Base-by-base conservation (phyloP, 768 basidiomycete genomes). In the Suillus americanus region DNA sequence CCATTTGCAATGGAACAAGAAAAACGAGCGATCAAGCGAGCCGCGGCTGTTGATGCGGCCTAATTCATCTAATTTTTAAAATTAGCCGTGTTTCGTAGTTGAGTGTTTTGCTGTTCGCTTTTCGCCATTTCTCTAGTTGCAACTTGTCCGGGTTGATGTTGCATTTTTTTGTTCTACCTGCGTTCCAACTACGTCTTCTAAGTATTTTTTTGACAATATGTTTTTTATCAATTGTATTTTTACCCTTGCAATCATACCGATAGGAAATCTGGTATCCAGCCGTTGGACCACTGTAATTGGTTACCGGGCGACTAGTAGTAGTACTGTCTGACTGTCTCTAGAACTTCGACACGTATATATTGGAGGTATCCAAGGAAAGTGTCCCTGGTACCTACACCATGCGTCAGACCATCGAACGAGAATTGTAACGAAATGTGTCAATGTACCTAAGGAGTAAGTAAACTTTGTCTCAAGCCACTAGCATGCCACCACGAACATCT, bases 1-100 rank as follows among this genome's bases (percentile, higher is more conserved):
- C 82, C 86, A 20, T 76, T 87, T 20, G 69, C 85, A 3, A 71
- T 74, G 57, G 70, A 74, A n/a, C 67, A 69, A 28, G 66, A 66
- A 28, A 48, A 38, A 8, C 62, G 60, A 16, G 68, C 40, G 13
- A 28, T 40, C 65, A 70, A 61, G 63, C 60, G 68, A 10, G 66
- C 68, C 3, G 63, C 67, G 8, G 71, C 72, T 69, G 62, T 56
- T 62, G 48, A 65, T 38, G 13, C n/a, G 23, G 25, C 28, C 28
- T 59, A 25, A 40, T 28, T 16, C 30, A 33, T 54, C 30, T 12
- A 33, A 33, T 3, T 13, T 30, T 33, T 10, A 18, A 10, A 41
- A 23, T n/a, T n/a, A 50, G 23, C 37, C 1, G 18, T 28, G 18
- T 37, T 56, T 41, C 57, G 57, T 18, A 28, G 38, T 20, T 13